Conservation (phyloP, 352 stramenopile species). For the Peronospora destructor region DNA sequence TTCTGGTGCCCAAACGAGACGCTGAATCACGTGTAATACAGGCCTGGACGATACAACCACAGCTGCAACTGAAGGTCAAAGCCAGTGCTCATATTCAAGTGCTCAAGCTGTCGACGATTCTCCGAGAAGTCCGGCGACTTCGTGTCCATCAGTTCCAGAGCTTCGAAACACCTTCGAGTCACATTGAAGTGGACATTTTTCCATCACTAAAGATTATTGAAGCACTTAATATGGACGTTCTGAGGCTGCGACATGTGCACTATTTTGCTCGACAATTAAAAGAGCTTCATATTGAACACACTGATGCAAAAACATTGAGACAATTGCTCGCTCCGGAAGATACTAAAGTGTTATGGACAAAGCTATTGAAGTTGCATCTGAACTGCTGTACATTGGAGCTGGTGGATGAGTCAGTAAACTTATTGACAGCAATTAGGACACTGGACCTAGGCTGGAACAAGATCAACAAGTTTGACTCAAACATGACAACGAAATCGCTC, state of each 20-base stretch:
- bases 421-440: constrained; percentile 33
- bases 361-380: constrained; percentile 50
- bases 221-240: constrained; percentile 40
- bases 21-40: constrained; percentile 54
- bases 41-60: constrained; percentile 72
- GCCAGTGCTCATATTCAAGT: constrained; percentile 75
- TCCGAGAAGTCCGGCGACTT: constrained; percentile 61
- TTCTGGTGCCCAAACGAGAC: constrained; percentile 65
- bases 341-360: constrained; percentile 26
- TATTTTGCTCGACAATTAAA: constrained; percentile 63
- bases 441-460: constrained; percentile 73
- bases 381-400: constrained; percentile 52
- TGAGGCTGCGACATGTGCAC: constrained; percentile 45
- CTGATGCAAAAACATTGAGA: constrained; percentile 34
- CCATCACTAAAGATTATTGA: constrained; percentile 64
- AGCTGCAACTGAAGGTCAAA: constrained; percentile 53
- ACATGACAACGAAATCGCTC: constrained; percentile 31
- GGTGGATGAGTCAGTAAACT: constrained; percentile 53
- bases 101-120: constrained; percentile 82
- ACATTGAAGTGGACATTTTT: constrained; percentile 78
- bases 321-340: constrained; percentile 37
- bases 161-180: constrained; percentile 1
- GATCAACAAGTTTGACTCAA: constrained; percentile 37
- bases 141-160: constrained; percentile 50
- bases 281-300: constrained; percentile 67